Conservation (phyloP, 495 filamentous ascomycete genomes). For the Tricharina praecox region DNA sequence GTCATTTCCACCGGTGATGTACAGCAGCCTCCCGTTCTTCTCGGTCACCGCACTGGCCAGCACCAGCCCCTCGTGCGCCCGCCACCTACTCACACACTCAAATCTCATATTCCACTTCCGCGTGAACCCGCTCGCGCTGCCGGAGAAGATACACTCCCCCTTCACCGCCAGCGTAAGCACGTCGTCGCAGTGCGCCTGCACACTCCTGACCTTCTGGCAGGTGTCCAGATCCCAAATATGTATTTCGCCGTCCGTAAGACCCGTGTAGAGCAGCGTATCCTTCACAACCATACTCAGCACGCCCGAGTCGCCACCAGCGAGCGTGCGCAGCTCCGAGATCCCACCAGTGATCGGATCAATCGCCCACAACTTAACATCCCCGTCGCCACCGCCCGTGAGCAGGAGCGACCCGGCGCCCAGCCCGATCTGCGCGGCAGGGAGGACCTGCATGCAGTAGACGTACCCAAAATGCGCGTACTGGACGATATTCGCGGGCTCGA, state of each 20-base stretch:
- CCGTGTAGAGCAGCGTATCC: conserved; percentile 77
- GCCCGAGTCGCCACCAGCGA: conserved; percentile 62
- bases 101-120: conserved; percentile 83
- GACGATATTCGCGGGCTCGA: conserved; percentile 61
- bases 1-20: conserved; percentile 91
- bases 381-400: conserved; percentile 84
- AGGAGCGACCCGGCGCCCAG: conserved; percentile 48
- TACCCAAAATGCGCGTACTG: conserved; percentile 92
- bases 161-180: conserved; percentile 72
- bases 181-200: conserved; percentile 65
- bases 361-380: conserved; percentile 78
- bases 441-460: conserved; percentile 82
- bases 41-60: conserved; percentile 66
- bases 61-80: conserved; percentile 70
- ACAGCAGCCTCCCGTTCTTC: conserved; percentile 51
- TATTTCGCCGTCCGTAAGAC: conserved; percentile 72
- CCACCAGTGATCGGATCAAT: conserved; percentile 31
- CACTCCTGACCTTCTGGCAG: conserved; percentile 66
- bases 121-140: conserved; percentile 58
- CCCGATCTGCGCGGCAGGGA: conserved; percentile 31
- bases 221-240: conserved; percentile 97
- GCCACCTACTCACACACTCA: conserved; percentile 65
- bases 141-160: conserved; percentile 68
- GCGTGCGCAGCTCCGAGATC: conserved; percentile 41
- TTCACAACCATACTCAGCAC: conserved; percentile 72